Percentiles rank a stretch among this genome's conserved stretches.
Evolutionary conservation across 1,284 basidiomycete genomes (phyloP).

Genomic region (Neolentinus lepideus): DNA sequence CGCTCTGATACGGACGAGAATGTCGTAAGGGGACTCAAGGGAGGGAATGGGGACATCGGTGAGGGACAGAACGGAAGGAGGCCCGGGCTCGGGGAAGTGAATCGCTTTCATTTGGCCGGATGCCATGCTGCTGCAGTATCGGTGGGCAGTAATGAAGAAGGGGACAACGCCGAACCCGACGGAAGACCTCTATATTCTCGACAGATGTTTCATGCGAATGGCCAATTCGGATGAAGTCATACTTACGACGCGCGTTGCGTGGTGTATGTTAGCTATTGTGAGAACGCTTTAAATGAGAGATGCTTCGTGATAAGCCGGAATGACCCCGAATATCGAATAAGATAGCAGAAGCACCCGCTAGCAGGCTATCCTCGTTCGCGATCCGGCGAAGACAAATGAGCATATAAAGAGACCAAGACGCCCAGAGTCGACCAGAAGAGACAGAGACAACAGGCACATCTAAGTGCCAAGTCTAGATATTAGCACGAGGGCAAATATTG

Average conservation of each 20-base stretch:
- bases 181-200: neutral
- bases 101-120: slow-evolving; percentile 1
- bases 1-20: neutral
- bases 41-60: neutral
- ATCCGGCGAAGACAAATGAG: too few species aligned
- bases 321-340: neutral
- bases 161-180: neutral
- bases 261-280: neutral
- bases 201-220: neutral
- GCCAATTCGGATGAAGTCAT: neutral
- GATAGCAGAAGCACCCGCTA: too few species aligned
- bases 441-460: too few species aligned
- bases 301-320: neutral
- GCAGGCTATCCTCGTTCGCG: too few species aligned
- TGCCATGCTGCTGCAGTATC: neutral
- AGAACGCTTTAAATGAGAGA: neutral
- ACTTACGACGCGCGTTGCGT: neutral
- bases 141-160: neutral
- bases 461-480: too few species aligned
- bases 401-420: neutral
- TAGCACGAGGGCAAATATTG: too few species aligned
- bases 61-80: neutral
- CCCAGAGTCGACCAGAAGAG: too few species aligned
- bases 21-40: slow-evolving; percentile 1
- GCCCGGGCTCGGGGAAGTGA: slow-evolving; percentile 1